Conservation (phyloP, 148 eudicot species). For the Salicornia ramosissima region DNA sequence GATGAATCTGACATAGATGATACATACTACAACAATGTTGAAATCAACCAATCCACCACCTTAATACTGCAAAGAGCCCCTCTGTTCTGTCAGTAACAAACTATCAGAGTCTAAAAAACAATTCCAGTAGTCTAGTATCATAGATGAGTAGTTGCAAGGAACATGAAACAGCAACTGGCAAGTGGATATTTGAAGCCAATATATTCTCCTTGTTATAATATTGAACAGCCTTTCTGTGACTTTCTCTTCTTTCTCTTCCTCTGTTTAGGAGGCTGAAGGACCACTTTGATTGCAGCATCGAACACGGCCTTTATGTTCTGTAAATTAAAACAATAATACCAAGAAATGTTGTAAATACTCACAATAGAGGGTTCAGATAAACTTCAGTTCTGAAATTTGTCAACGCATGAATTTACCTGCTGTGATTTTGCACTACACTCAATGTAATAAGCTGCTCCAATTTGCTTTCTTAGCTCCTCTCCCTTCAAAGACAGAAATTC, state of each 20-base stretch:
- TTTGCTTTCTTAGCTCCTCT: slow-evolving; percentile 69
- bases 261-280: slow-evolving; percentile 85
- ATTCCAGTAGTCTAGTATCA: slow-evolving; percentile 10
- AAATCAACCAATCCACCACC: slow-evolving; percentile 10
- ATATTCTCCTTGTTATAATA: slow-evolving; percentile 37
- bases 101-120: slow-evolving; percentile 18
- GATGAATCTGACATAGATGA: not conserved
- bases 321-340: slow-evolving; percentile 6
- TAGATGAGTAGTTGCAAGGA: slow-evolving; percentile 17
- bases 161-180: slow-evolving; percentile 12
- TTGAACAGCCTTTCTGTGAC: slow-evolving; percentile 70
- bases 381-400: not conserved
- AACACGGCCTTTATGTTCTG: slow-evolving; percentile 93
- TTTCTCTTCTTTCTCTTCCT: slow-evolving; percentile 83
- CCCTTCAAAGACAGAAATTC: slow-evolving; percentile 38
- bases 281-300: slow-evolving; percentile 82
- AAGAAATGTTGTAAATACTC: not conserved
- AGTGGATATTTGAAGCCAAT: slow-evolving; percentile 2
- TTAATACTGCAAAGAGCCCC: slow-evolving; percentile 5
- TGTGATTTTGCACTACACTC: slow-evolving; percentile 89
- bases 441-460: slow-evolving; percentile 76
- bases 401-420: slow-evolving; percentile 42
- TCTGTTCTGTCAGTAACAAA: slow-evolving; percentile 18
- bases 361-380: not conserved
- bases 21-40: slow-evolving; percentile 22